These are phyloP conservation scores for Colletotrichum sp. DNA, from an alignment of 2,329 filamentous ascomycete genomes.

Conservation along the genomic window DNA sequence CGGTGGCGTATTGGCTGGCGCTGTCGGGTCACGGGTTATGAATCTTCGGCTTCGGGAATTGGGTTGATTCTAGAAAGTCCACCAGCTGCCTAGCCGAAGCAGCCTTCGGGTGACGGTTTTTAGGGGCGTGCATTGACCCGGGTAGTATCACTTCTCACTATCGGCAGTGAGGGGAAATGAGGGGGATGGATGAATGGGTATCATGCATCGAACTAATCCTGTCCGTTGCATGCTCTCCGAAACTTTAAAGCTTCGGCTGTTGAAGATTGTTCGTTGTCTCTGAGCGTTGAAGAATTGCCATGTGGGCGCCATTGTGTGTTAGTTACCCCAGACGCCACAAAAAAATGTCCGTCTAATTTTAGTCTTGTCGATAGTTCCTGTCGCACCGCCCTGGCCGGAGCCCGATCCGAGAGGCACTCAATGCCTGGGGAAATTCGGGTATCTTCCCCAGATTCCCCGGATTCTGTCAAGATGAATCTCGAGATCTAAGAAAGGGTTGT, in stretches of 20 bases:
- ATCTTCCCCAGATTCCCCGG: not conserved
- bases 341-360: not conserved
- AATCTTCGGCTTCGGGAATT: not conserved
- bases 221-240: not conserved
- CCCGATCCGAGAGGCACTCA: not conserved
- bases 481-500: not conserved
- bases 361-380: not conserved
- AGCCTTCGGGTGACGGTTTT: not conserved
- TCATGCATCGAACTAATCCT: not conserved
- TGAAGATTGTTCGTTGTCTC: not conserved
- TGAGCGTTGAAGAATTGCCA: not conserved
- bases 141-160: not conserved
- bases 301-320: not conserved
- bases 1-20: not conserved
- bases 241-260: not conserved
- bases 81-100: not conserved
- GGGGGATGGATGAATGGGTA: not conserved
- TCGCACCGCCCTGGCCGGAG: not conserved
- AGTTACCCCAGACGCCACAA: not conserved
- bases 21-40: not conserved
- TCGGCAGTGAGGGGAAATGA: not conserved
- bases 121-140: not conserved
- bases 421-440: not conserved
- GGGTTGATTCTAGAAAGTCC: not conserved
- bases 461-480: not conserved